Percentiles rank a stretch among this genome's conserved stretches.
Evolutionary conservation across 257 asterid genomes (phyloP).

Genomic region (Striga asiatica): DNA sequence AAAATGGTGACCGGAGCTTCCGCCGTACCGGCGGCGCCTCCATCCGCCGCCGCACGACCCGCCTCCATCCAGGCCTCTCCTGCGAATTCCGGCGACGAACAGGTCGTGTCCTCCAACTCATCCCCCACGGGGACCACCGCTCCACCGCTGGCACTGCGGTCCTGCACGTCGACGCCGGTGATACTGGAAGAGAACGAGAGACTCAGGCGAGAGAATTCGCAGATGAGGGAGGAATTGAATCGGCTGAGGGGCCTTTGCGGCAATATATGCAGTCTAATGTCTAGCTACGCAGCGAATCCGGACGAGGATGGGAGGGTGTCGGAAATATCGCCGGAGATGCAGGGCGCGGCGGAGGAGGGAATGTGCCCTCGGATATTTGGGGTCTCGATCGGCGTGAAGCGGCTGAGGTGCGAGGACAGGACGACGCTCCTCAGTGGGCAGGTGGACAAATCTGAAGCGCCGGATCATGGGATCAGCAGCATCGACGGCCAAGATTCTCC

Average conservation of each 20-base stretch:
- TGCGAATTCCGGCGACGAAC: constrained; percentile 66
- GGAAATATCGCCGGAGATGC: constrained; percentile 21
- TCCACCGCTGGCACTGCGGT: constrained; percentile 18
- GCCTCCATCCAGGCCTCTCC: constrained; percentile 36
- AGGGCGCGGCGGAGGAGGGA: constrained; percentile 4
- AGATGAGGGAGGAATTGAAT: constrained; percentile 36
- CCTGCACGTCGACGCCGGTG: constrained; percentile 32
- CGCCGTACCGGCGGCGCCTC: constrained; percentile 13
- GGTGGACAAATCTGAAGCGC: constrained; percentile 41
- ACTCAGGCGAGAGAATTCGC: constrained; percentile 57
- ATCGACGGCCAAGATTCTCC: constrained; percentile 11
- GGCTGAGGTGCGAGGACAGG: constrained; percentile 25
- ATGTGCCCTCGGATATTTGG: constrained; percentile 53
- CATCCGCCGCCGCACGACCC: neutral
- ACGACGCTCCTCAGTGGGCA: constrained; percentile 5
- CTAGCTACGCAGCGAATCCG: constrained; percentile 29
- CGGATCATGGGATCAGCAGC: constrained; percentile 22
- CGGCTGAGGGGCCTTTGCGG: constrained; percentile 43
- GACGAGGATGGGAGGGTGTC: constrained; percentile 26
- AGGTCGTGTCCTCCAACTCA: constrained; percentile 66
- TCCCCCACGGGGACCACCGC: constrained; percentile 35
- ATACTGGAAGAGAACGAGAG: constrained; percentile 58
- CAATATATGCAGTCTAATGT: constrained; percentile 46
- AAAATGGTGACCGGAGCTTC: constrained; percentile 32
- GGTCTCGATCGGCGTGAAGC: constrained; percentile 45